phyloP scores from a whole-genome alignment of 495 filamentous ascomycete species.

The Hamigera avellanea region DNA sequence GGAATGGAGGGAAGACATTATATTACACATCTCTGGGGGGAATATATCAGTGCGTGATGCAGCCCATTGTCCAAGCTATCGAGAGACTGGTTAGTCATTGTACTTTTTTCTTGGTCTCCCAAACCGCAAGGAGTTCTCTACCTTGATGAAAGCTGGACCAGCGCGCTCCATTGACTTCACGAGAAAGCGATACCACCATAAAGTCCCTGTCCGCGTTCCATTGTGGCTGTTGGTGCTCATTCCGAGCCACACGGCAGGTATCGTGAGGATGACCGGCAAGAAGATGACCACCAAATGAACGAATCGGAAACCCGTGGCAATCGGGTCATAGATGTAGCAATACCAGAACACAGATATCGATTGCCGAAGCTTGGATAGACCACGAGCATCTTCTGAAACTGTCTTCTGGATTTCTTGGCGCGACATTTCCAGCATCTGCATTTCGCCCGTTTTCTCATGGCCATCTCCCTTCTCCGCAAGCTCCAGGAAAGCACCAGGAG shows the following conservation, averaged over 20 bases:
- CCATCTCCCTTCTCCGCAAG: conserved; percentile 54
- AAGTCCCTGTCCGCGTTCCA: conserved; percentile 62
- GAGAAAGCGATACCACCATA: conserved; percentile 94
- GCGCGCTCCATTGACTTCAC: conserved; percentile 86
- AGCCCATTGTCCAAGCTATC: conserved; percentile 95
- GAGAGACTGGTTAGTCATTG: not conserved
- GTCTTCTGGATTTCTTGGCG: conserved; percentile 59
- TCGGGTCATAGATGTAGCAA: conserved; percentile 67
- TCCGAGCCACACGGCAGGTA: conserved; percentile 77
- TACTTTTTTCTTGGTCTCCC: too few species aligned
- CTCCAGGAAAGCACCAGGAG: conserved; percentile 59
- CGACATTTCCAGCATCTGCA: conserved; percentile 76
- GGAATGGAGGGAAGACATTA: conserved; percentile 93
- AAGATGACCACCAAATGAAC: conserved; percentile 80
- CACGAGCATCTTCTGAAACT: conserved; percentile 47
- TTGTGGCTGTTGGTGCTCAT: conserved; percentile 42
- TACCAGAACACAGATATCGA: conserved; percentile 52
- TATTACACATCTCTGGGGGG: conserved; percentile 79
- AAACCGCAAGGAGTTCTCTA: conserved; percentile 17
- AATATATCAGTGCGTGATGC: conserved; percentile 96
- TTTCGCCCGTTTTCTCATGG: conserved; percentile 60
- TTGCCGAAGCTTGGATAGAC: conserved; percentile 40
- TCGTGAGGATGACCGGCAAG: conserved; percentile 69
- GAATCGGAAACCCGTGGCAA: conserved; percentile 80
- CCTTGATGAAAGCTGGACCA: conserved; percentile 97